Evolutionary conservation across 306 rosid genomes (phyloP), one percentile per base, ranked within the genome.

Genomic region (Cicer pinnatifidum): DNA sequence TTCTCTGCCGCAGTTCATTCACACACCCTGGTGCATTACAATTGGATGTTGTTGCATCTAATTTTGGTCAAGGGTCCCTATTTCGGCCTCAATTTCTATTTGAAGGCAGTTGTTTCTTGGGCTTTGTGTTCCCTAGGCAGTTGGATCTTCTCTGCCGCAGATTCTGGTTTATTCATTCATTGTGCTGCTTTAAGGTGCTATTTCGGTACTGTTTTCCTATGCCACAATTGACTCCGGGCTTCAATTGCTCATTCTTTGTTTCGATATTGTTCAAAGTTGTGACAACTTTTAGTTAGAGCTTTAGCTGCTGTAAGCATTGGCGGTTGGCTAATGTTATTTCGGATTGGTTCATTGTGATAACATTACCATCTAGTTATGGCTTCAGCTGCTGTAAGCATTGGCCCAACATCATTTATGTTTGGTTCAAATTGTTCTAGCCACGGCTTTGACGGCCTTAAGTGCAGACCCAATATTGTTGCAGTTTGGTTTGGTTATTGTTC

Each of bases 401-500:
- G 23, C 28, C 52, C 28, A 51, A 51, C n/a, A 19, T 54, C 11
- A 19, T 54, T 0, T 54, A 4, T 54, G 37, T 19, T 54, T 19
- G 61, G 37, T 19, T 19, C 2, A 54, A 54, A 54, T 54, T 7
- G 37, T 19, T 19, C 37, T 6, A 54, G 33, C 2, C 20, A 19
- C 37, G n/a, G 19, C 61, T 19, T 54, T 54, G 61, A 20, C 7
- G 7, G 61, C 12, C 12, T 5, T 54, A 19, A 20, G 62, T 23
- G 62, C 13, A 19, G 62, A 17, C 13, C 10, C 10, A 56, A 20
- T 20, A 56, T 56, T 1, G 62, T 56, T 61, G 51, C 15, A 10
- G 12, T 63, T 40, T 16, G n/a, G 69, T 64, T 64, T 64, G 67
- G 13, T 41, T 16, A 35, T 15, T 40, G 69, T 16, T 61, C 5